Conservation (phyloP, 2,329 filamentous ascomycete genomes). For the Diaporthe caulivora region DNA sequence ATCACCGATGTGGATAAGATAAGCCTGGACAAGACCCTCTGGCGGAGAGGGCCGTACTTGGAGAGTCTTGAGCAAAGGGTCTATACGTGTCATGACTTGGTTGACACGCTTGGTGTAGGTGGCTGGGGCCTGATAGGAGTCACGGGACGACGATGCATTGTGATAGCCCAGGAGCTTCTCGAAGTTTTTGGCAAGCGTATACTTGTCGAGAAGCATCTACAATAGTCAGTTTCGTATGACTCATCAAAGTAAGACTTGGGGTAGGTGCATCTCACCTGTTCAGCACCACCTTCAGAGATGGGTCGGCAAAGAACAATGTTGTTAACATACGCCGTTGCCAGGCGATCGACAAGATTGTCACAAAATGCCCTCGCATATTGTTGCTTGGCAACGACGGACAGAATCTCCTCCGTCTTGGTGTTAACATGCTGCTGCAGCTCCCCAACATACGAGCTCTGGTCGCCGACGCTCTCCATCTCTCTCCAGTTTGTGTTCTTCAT, state of each 20-base stretch:
- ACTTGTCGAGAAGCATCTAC: conserved; percentile 95
- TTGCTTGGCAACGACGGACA: conserved; percentile 85
- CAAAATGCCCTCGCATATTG: conserved; percentile 96
- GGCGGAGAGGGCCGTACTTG: conserved; percentile 93
- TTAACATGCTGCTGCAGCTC: conserved; percentile 83
- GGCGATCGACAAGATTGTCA: conserved; percentile 92
- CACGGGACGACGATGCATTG: conserved; percentile 56
- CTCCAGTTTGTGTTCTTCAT: conserved; percentile 98
- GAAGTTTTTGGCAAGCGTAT: conserved; percentile 85
- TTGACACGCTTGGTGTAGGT: conserved; percentile 90
- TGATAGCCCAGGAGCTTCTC: conserved; percentile 76
- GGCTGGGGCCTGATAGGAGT: conserved; percentile 57
- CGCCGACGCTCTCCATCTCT: conserved; percentile 91
- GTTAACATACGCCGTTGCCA: conserved; percentile 82
- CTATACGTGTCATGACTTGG: conserved; percentile 85
- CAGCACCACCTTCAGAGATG: conserved; percentile 92
- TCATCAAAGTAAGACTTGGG: not conserved
- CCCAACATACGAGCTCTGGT: conserved; percentile 92
- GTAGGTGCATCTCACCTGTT: conserved; percentile 73
- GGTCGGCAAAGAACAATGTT: conserved; percentile 92
- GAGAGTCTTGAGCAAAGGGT: conserved; percentile 93
- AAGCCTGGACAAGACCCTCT: conserved; percentile 95
- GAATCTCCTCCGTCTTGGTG: conserved; percentile 77
- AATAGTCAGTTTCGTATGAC: conserved; percentile 43
- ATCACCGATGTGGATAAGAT: conserved; percentile 96